phyloP scores from a whole-genome alignment of 805 yeast genomes.

The Saccharomycopsis sp. region DNA sequence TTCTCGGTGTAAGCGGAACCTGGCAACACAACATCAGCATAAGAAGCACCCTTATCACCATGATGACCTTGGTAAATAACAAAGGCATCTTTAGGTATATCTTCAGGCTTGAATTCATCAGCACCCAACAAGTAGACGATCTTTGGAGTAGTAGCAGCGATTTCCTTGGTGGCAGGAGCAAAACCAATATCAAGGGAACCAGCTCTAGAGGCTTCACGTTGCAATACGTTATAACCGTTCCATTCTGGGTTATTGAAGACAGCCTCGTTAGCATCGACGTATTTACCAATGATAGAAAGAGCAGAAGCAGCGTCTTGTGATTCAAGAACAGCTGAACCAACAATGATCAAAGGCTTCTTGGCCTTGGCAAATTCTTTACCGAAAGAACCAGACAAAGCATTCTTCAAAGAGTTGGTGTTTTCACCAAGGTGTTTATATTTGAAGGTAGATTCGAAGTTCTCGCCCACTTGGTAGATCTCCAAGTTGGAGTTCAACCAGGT shows the following conservation, averaged over 20 bases:
- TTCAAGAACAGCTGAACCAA: slow-evolving; percentile 76
- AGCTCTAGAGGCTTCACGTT: slow-evolving; percentile 80
- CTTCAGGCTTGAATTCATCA: slow-evolving; percentile 63
- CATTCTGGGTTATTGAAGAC: slow-evolving; percentile 66
- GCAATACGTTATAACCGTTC: slow-evolving; percentile 77
- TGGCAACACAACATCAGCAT: slow-evolving; percentile 82
- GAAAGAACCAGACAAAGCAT: slow-evolving; percentile 58
- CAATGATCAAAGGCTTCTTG: slow-evolving; percentile 66
- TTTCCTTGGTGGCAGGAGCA: slow-evolving; percentile 39
- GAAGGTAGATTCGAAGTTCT: slow-evolving; percentile 71
- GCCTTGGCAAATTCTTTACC: slow-evolving; percentile 66
- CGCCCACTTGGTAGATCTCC: slow-evolving; percentile 69
- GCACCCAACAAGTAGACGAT: slow-evolving; percentile 78
- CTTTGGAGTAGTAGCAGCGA: slow-evolving; percentile 50
- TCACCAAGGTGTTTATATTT: slow-evolving; percentile 57
- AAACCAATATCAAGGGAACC: slow-evolving; percentile 86
- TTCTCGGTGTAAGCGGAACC: slow-evolving; percentile 88
- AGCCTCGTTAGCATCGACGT: slow-evolving; percentile 43
- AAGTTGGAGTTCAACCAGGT: slow-evolving; percentile 62
- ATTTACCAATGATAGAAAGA: slow-evolving; percentile 53
- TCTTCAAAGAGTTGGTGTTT: slow-evolving; percentile 46
- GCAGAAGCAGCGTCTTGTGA: slow-evolving; percentile 56
- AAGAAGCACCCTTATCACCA: slow-evolving; percentile 83
- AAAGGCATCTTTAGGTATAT: slow-evolving; percentile 77
- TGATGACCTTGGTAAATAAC: slow-evolving; percentile 90